Conservation (phyloP, 1,284 basidiomycete species). For the Athelia sp. region DNA sequence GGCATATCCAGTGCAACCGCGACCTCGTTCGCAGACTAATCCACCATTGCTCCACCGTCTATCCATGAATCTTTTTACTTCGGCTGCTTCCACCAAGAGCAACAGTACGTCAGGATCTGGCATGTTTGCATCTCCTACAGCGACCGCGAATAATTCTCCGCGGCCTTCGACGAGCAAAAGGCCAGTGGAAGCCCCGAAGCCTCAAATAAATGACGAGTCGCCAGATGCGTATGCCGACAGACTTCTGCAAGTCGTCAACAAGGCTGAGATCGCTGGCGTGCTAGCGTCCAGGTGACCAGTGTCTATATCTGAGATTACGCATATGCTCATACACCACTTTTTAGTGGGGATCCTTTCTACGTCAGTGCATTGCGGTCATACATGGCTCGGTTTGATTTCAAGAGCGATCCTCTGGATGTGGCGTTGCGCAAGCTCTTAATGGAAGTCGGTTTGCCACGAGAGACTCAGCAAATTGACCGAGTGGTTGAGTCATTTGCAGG, state of each 20-base stretch:
- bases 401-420: slow-evolving; percentile 83
- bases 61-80: slow-evolving; percentile 63
- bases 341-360: slow-evolving; percentile 73
- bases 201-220: slow-evolving; percentile 55
- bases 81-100: slow-evolving; percentile 25
- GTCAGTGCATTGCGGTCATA: slow-evolving; percentile 66
- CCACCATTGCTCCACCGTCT: slow-evolving; percentile 66
- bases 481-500: slow-evolving; percentile 94
- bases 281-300: slow-evolving; percentile 70
- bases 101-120: slow-evolving; percentile 9
- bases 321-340: slow-evolving; percentile 5
- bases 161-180: slow-evolving; percentile 41
- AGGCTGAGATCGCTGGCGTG: slow-evolving; percentile 73
- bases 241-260: slow-evolving; percentile 58
- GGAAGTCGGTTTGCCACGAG: slow-evolving; percentile 86
- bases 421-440: slow-evolving; percentile 89
- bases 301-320: slow-evolving; percentile 7
- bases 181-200: slow-evolving; percentile 43
- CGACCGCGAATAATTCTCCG: slow-evolving; percentile 35
- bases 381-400: slow-evolving; percentile 80
- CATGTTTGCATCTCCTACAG: slow-evolving; percentile 25
- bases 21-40: slow-evolving; percentile 63
- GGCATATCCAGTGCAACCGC: slow-evolving; percentile 14
- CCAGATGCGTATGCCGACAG: slow-evolving; percentile 67
- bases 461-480: slow-evolving; percentile 98